A percentile compares a stretch with the other conserved stretches of the same genome.
Conservation (phyloP, 1,284 basidiomycete genomes). For the Boletellus deceptivus region DNA sequence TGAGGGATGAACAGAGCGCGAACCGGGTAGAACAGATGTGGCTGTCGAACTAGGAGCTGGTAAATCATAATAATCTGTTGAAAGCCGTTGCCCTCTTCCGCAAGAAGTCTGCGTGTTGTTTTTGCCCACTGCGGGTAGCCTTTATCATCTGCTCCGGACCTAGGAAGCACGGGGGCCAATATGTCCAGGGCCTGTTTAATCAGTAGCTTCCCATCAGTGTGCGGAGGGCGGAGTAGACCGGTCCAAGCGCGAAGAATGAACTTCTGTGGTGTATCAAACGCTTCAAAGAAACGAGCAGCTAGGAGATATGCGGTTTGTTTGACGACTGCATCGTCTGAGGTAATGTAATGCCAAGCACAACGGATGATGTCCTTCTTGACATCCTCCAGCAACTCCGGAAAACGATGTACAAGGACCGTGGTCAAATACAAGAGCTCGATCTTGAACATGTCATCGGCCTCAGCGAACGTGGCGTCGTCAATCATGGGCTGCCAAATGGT, state of each 20-base stretch:
- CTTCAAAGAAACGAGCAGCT: constrained; percentile 92
- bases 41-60: constrained; percentile 89
- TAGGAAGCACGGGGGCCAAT: constrained; percentile 83
- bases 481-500: constrained; percentile 82
- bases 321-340: constrained; percentile 85
- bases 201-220: constrained; percentile 78
- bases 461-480: constrained; percentile 54
- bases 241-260: constrained; percentile 95
- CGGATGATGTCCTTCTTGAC: constrained; percentile 94
- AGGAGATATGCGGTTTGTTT: constrained; percentile 94
- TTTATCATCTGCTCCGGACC: constrained; percentile 51
- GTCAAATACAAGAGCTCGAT: constrained; percentile 93
- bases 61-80: constrained; percentile 89
- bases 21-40: constrained; percentile 90
- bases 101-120: constrained; percentile 82
- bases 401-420: constrained; percentile 86
- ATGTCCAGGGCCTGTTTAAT: constrained; percentile 90
- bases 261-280: constrained; percentile 89
- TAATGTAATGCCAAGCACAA: constrained; percentile 90
- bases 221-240: constrained; percentile 82
- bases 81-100: constrained; percentile 85
- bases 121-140: constrained; percentile 87
- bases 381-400: constrained; percentile 74
- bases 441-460: constrained; percentile 78
- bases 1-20: constrained; percentile 95